A percentile compares a stretch with the other conserved stretches of the same genome.
These are phyloP conservation scores for Aureobasidium sp. DNA, from an alignment of 2,329 filamentous ascomycete genomes.

Conservation along the genomic window DNA sequence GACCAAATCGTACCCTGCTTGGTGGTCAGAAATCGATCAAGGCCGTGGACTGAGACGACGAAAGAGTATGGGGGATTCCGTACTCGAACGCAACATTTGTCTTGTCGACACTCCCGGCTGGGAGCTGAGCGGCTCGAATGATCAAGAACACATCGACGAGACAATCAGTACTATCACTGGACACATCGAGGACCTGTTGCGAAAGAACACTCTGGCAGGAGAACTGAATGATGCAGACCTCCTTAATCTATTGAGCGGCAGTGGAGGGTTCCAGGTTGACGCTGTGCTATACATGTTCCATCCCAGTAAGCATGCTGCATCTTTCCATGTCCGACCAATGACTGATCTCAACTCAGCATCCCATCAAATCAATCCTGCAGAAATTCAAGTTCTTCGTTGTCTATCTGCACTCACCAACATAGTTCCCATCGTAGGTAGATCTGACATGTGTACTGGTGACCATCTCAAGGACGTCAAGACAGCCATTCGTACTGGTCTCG, in stretches of 20 bases:
- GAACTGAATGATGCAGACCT: conserved; percentile 66
- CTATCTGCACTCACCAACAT: conserved; percentile 73
- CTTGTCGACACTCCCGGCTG: conserved; percentile 81
- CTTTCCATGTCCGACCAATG: background rate
- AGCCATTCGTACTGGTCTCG: conserved; percentile 50
- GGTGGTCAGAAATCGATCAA: conserved; percentile 78
- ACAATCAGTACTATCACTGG: conserved; percentile 19
- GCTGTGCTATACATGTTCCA: conserved; percentile 75
- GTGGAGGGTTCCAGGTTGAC: conserved; percentile 78
- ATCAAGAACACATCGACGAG: conserved; percentile 51
- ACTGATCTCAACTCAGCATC: conserved; percentile 4
- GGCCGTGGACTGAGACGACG: conserved; percentile 53
- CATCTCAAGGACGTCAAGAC: conserved; percentile 54
- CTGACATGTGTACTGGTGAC: conserved; percentile 48
- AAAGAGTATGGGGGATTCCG: conserved; percentile 65
- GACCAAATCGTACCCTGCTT: conserved; percentile 64
- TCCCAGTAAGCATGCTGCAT: conserved; percentile 44
- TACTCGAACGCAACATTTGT: conserved; percentile 86
- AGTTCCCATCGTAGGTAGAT: conserved; percentile 71
- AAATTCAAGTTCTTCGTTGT: conserved; percentile 54
- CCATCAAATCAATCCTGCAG: background rate
- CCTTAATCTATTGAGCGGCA: conserved; percentile 68
- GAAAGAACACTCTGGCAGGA: conserved; percentile 54
- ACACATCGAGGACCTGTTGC: conserved; percentile 66
- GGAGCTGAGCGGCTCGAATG: conserved; percentile 40